A percentile compares a stretch with the other conserved stretches of the same genome.
phyloP scores from a whole-genome alignment of 108 stramenopile genomes.

The Discostella stelligeroides region DNA sequence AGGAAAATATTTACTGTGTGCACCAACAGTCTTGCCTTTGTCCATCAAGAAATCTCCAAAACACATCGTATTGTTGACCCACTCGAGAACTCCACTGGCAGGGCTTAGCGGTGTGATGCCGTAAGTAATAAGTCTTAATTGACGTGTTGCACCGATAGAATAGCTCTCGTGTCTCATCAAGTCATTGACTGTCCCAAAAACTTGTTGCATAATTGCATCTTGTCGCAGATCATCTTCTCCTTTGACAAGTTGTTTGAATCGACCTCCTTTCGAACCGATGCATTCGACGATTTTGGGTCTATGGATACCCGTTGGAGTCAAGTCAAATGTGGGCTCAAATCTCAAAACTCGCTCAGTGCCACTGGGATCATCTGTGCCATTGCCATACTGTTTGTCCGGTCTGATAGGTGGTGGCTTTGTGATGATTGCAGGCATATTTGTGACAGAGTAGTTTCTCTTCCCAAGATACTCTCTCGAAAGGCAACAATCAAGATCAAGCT shows the following conservation, averaged over 20 bases:
- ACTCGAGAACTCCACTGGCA: constrained; percentile 92
- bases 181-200: constrained; percentile 89
- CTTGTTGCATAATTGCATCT: constrained; percentile 98
- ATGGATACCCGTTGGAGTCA: constrained; percentile 84
- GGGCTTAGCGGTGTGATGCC: constrained; percentile 89
- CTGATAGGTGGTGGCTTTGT: constrained; percentile 70
- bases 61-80: constrained; percentile 91
- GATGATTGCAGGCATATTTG: constrained; percentile 63
- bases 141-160: constrained; percentile 13
- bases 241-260: constrained; percentile 90
- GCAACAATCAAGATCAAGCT: constrained; percentile 54
- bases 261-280: constrained; percentile 73
- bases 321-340: constrained; percentile 69
- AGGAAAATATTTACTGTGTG: constrained; percentile 82
- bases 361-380: constrained; percentile 66
- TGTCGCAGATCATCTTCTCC: constrained; percentile 95
- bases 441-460: constrained; percentile 14
- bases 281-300: constrained; percentile 89
- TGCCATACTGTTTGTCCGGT: constrained; percentile 68
- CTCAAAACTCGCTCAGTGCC: constrained; percentile 67
- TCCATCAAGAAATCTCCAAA: constrained; percentile 62
- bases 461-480: constrained; percentile 50
- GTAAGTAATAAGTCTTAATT: constrained; percentile 83
- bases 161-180: constrained; percentile 59
- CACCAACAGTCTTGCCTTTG: constrained; percentile 48